Percentiles rank a stretch among this genome's conserved stretches.
Conservation (phyloP, 2,329 filamentous ascomycete species). For the Aspergillus sergii region DNA sequence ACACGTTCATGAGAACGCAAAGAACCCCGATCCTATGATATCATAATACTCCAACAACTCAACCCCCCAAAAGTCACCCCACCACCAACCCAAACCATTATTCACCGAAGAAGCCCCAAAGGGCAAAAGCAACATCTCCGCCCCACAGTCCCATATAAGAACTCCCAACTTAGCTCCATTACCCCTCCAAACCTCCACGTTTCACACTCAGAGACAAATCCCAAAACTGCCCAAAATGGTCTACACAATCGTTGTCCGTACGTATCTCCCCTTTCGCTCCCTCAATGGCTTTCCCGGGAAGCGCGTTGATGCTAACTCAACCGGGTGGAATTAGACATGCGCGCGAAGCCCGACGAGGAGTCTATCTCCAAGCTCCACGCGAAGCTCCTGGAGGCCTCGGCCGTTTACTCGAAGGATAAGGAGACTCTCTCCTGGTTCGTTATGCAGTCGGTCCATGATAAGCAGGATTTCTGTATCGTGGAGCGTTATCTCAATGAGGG, state of each 20-base stretch:
- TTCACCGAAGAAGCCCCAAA: constrained; percentile 7
- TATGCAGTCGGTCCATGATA: constrained; percentile 73
- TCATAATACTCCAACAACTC: neutral
- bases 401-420: constrained; percentile 70
- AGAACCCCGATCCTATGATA: neutral
- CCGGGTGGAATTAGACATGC: constrained; percentile 47
- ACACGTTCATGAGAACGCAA: fast-evolving
- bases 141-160: constrained; percentile 6
- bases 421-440: constrained; percentile 74
- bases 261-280: constrained; percentile 6
- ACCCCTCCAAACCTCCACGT: constrained; percentile 1
- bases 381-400: constrained; percentile 74
- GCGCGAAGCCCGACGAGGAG: constrained; percentile 67
- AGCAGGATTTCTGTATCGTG: constrained; percentile 72
- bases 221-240: constrained; percentile 23
- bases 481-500: constrained; percentile 70
- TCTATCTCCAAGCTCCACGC: constrained; percentile 68
- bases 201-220: neutral
- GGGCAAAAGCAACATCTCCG: neutral
- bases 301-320: too few relatives aligned
- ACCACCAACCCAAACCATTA: neutral
- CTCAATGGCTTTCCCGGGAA: too few relatives aligned
- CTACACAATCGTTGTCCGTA: constrained; percentile 35
- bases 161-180: neutral
- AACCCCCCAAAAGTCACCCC: neutral